Evolutionary conservation across 148 eudicot genomes (phyloP), one percentile per base, ranked within the genome.

Genomic region (Spergularia marina): DNA sequence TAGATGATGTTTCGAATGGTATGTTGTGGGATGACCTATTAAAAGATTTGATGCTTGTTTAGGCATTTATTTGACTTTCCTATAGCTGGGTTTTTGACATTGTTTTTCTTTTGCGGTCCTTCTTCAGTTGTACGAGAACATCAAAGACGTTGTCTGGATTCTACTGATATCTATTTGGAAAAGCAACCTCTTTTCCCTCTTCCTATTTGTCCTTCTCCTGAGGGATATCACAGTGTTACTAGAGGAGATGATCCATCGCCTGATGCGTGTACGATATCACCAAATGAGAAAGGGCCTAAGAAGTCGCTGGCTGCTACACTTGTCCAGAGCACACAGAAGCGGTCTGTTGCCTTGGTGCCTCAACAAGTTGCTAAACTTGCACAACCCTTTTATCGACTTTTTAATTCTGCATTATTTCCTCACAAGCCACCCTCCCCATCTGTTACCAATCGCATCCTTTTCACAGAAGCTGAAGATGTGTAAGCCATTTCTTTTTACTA

Each of bases 401-500:
- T 95, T 56, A 92, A 92, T 83, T 87, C 96, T 53, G 85, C 86
- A 66, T 85, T 95, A 68, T 92, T 88, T 80, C 97, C 99, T 47
- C 96, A 89, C 74, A 87, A 87, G 83, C 97, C 99, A 80, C 94
- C 99, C 21, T 86, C 90, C 30, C 68, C 85, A 40, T 51, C 89
- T 75, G 86, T 89, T 71, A 90, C 89, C 21, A 90, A 86, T 78
- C 90, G 97, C 30, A 83, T 92, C 75, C 97, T 92, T 86, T 95
- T 92, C 82, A 95, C 97, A 20, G 97, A 95, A 82, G 76, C 94
- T 52, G 99, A 95, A 87, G 98, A 95, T 73, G 91, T 86, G 98
- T 95, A 77, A 89, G 98, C 87, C 56, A 41, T 70, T 61, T 13
- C 60, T 77, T 70, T 76, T 13, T 9, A 21, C 21, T 51, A 20